Evolutionary conservation across 2,329 filamentous ascomycete species (phyloP).

Genomic region (Lecanicillium sp.): DNA sequence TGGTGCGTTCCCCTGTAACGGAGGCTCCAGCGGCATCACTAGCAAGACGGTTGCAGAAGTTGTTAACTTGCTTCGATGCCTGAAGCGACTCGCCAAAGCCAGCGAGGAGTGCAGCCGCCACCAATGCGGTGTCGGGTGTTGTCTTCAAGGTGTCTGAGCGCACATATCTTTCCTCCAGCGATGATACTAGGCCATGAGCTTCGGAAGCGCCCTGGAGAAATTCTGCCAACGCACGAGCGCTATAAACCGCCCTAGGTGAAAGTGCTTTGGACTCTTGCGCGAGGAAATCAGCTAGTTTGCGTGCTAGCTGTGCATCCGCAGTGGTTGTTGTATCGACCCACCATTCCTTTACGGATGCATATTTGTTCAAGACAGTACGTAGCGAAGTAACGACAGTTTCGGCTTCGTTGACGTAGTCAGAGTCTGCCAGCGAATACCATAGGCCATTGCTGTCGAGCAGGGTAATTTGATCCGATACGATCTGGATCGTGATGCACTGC

Average conservation of each 20-base stretch:
- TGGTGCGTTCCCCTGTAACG: constrained; percentile 33
- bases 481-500: constrained; percentile 40
- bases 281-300: constrained; percentile 35
- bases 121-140: constrained; percentile 36
- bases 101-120: constrained; percentile 40
- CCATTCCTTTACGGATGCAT: constrained; percentile 23
- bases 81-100: constrained; percentile 45
- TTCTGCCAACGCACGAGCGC: constrained; percentile 42
- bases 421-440: constrained; percentile 33
- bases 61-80: constrained; percentile 40
- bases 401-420: constrained; percentile 28
- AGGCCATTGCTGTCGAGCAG: constrained; percentile 34
- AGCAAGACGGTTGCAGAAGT: constrained; percentile 51
- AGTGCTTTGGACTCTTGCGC: constrained; percentile 33
- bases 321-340: constrained; percentile 30
- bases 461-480: constrained; percentile 48
- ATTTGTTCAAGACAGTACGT: constrained; percentile 26
- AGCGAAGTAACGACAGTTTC: constrained; percentile 35
- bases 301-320: constrained; percentile 28
- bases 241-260: constrained; percentile 41
- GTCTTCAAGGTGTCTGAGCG: constrained; percentile 39
- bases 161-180: constrained; percentile 39
- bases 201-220: constrained; percentile 41
- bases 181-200: constrained; percentile 34
- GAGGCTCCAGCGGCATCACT: constrained; percentile 50